phyloP scores from a whole-genome alignment of 306 rosid species.

The Acacia crassicarpa region DNA sequence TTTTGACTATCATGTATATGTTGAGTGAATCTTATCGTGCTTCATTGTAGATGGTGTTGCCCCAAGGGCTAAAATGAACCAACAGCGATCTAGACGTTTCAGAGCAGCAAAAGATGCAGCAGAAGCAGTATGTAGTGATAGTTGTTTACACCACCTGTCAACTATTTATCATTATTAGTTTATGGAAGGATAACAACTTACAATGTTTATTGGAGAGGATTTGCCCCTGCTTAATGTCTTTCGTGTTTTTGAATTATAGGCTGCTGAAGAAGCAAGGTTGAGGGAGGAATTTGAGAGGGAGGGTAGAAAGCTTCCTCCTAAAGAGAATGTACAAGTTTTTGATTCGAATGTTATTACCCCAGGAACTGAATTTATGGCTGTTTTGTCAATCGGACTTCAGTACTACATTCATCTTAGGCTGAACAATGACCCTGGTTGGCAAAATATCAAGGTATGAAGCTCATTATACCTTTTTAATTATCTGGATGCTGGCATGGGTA shows the following conservation, averaged over 20 bases:
- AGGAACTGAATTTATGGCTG: slow-evolving; percentile 97
- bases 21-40: slow-evolving; percentile 27
- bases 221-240: not conserved
- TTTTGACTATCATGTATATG: not conserved
- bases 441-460: slow-evolving; percentile 68
- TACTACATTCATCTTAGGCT: slow-evolving; percentile 93
- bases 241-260: slow-evolving; percentile 48
- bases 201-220: not conserved
- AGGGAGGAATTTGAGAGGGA: slow-evolving; percentile 91
- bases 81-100: slow-evolving; percentile 92
- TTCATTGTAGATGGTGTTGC: slow-evolving; percentile 89
- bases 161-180: not conserved
- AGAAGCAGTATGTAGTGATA: slow-evolving; percentile 68
- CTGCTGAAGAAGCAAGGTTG: slow-evolving; percentile 82
- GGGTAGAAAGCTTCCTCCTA: slow-evolving; percentile 97
- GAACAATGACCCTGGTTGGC: slow-evolving; percentile 98
- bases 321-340: slow-evolving; percentile 61
- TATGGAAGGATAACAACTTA: not conserved
- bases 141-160: slow-evolving; percentile 23
- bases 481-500: slow-evolving; percentile 4
- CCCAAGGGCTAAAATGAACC: slow-evolving; percentile 99
- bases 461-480: slow-evolving; percentile 17
- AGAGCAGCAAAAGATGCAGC: slow-evolving; percentile 95
- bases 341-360: slow-evolving; percentile 99
- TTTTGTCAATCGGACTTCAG: slow-evolving; percentile 86